Evolutionary conservation across 2,329 filamentous ascomycete genomes (phyloP).

Genomic region (Dendryphion nanum): DNA sequence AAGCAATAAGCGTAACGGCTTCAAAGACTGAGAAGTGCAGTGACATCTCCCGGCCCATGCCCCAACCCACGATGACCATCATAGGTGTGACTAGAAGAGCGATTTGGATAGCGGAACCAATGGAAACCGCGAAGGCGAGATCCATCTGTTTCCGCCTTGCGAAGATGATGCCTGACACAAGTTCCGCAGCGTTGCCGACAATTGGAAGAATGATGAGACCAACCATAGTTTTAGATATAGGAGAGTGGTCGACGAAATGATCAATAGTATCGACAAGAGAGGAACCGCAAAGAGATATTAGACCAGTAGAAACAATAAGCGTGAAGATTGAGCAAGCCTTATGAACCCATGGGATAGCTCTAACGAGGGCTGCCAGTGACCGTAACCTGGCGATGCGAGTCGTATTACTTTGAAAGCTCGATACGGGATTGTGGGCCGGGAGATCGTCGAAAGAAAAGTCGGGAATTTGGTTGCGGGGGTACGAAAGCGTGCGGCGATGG

Average conservation of each 20-base stretch:
- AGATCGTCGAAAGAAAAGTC: not conserved
- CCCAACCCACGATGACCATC: conserved; percentile 59
- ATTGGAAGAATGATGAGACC: conserved; percentile 61
- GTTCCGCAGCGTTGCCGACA: conserved; percentile 61
- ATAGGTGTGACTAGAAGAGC: conserved; percentile 58
- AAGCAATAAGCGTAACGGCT: conserved; percentile 54
- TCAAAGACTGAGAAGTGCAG: conserved; percentile 82
- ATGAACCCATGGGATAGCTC: conserved; percentile 2
- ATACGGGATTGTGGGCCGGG: not conserved
- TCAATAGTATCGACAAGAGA: conserved; percentile 58
- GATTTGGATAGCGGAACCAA: conserved; percentile 61
- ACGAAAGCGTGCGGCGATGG: not conserved
- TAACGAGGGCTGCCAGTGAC: not conserved
- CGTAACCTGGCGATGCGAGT: not conserved
- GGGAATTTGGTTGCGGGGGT: not conserved
- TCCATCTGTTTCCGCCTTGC: conserved; percentile 63
- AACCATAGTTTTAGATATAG: conserved; percentile 56
- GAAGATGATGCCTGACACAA: conserved; percentile 57
- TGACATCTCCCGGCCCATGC: conserved; percentile 59
- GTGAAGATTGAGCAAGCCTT: conserved; percentile 5
- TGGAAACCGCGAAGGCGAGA: conserved; percentile 58
- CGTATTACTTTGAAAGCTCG: not conserved
- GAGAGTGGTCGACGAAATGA: conserved; percentile 44
- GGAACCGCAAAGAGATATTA: conserved; percentile 71
- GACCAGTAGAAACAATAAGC: conserved; percentile 64